Evolutionary conservation across 192 early-diverging fungal species (phyloP), one percentile per base, ranked within the genome.

Genomic region (Podila minutissima): DNA sequence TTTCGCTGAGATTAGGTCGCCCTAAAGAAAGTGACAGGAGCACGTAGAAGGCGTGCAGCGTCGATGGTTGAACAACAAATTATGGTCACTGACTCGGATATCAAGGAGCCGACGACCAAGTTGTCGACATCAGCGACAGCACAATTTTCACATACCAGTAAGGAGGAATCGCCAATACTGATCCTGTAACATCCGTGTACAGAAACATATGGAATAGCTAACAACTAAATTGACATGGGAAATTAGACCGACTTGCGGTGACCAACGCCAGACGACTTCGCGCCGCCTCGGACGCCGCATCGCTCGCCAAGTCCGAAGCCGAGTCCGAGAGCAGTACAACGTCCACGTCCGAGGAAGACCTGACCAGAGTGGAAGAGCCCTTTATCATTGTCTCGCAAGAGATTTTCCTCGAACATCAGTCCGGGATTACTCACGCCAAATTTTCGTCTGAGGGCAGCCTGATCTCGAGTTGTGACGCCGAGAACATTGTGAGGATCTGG

Each of bases 391-490:
- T 73, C 17, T 81, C 69, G 0, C 77, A 89, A 74, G 88, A 91
- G 61, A 84, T 88, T 41, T 91, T 85, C 64, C 81, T 86, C 59
- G 88, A 89, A 62, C 88, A 91, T 72, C 83, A 85, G 5, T 88
- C 88, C 6, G 88, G 88, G 2, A 88, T 91, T 28, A 84, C 85
- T 0, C 84, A 86, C 64, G 88, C 88, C 24, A 85, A 82, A 46
- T 89, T 89, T 59, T 91, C 90, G 6, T 83, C 68, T 29, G 82
- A 88, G 53, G 90, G 90, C 0, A 84, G 79, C 24, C 66, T 88
- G 38, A 91, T 91, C 49, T 86, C 87, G 22, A 91, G 90, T 57
- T 89, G 88, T 68, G 90, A 91, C 75, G 83, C 85, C 48, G 90
- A 91, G 60, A 89, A 88, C 59, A 86, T 89, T 71, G 83, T 90